Evolutionary conservation across 2,329 filamentous ascomycete species (phyloP), one percentile per base, ranked within the genome.

Genomic region (Verticillium klebahnii): DNA sequence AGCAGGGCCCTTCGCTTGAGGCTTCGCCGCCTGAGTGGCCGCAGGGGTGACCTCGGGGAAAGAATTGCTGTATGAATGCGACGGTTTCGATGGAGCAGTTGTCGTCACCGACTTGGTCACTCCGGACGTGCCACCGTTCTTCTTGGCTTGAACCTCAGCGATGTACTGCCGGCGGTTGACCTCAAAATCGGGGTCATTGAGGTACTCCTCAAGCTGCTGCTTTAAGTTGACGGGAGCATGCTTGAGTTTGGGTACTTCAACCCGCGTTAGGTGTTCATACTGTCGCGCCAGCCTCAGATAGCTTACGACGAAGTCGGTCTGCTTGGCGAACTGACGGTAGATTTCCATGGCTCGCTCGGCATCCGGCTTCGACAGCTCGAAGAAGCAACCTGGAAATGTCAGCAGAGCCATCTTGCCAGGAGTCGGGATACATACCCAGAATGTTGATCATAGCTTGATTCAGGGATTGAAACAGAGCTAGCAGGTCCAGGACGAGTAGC

Each of bases 361-460:
- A 75, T 99, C 95, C 31, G 91, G 84, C 71, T 91, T 92, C 58
- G 95, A 97, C 90, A 99, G 94, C 78, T 99, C 95, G 70, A 99
- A 99, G 76, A 98, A 99, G 75, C 96, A 92, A 69, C 95, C 93
- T 96, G 65, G 36, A 29, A 39, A 60, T 63, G 63, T 66, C 32
- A 61, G 57, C 19, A 23, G 25, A 4, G 39, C 6, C 15, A 6
- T 15, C 1, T 55, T 31, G 50, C 37, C 40, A 61, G 61, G 64
- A 63, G 64, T 64, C 62, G 15, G 2, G 55, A 52, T 59, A 71
- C 86, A 67, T 80, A 96, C 94, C 92, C 62, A 99, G 80, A 63
- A 99, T 92, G 75, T 96, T 97, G 77, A 99, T 99, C 72, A 97
- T 91, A 57, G 92, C 95, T 77, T 97, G 93, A 72, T 99, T 99